Percentiles rank a stretch among this genome's conserved stretches.
phyloP scores from a whole-genome alignment of 2,329 filamentous ascomycete species.

The Fusarium sp. region DNA sequence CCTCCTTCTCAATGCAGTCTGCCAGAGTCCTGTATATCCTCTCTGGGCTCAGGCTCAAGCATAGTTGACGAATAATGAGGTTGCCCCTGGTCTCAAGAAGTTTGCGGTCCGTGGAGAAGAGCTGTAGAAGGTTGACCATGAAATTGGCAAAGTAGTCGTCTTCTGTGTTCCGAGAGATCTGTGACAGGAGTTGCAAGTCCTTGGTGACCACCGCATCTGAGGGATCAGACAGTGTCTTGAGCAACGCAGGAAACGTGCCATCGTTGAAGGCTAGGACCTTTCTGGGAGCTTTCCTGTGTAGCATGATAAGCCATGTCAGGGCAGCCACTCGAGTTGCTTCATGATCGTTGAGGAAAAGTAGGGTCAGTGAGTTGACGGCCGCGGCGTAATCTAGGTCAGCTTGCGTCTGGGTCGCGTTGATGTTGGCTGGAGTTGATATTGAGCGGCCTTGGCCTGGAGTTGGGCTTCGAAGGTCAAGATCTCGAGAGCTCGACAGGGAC shows the following conservation, averaged over 20 bases:
- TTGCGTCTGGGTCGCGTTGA: constrained; percentile 59
- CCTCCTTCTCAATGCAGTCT: constrained; percentile 96
- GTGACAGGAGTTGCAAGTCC: constrained; percentile 91
- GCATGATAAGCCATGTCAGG: constrained; percentile 96
- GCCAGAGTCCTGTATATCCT: constrained; percentile 95
- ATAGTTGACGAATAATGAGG: constrained; percentile 94
- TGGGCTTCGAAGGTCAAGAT: constrained; percentile 64
- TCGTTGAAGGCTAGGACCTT: constrained; percentile 97
- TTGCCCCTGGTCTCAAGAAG: constrained; percentile 94
- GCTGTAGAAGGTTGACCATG: constrained; percentile 94
- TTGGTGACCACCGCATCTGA: constrained; percentile 96
- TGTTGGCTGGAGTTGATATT: constrained; percentile 59
- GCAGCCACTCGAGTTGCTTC: constrained; percentile 95
- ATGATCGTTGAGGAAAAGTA: constrained; percentile 96
- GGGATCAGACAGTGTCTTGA: constrained; percentile 96
- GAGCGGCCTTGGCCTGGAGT: constrained; percentile 63
- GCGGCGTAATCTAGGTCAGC: constrained; percentile 94
- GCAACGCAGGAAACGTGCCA: constrained; percentile 92
- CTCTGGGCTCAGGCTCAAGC: constrained; percentile 91
- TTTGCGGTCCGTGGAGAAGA: constrained; percentile 94
- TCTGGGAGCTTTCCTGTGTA: constrained; percentile 92
- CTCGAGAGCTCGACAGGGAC: constrained; percentile 65
- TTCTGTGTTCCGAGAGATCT: constrained; percentile 96
- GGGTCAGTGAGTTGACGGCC: constrained; percentile 90
- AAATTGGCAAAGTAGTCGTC: constrained; percentile 98